Evolutionary conservation across 768 basidiomycete genomes (phyloP).

Genomic region (Trametes cinnabarina): DNA sequence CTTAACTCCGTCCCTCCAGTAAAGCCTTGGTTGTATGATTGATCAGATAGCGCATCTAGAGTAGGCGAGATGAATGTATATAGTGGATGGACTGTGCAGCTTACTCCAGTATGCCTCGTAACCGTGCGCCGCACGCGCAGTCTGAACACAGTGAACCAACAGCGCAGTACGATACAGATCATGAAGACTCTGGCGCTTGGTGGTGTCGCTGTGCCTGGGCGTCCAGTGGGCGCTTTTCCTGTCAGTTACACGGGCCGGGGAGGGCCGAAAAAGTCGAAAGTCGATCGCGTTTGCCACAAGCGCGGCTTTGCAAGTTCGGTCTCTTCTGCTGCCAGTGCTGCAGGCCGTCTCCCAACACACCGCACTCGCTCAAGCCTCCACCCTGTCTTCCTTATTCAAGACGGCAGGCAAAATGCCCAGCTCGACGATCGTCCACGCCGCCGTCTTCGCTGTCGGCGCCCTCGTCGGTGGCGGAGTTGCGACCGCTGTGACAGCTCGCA

Average conservation of each 20-base stretch:
- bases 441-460: slow-evolving; percentile 81
- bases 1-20: neutral
- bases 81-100: slow-evolving; percentile 20
- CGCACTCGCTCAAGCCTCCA: too few relatives aligned
- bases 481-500: slow-evolving; percentile 42
- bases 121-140: too few relatives aligned
- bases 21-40: slow-evolving; percentile 27
- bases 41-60: slow-evolving; percentile 21
- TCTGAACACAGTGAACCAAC: too few relatives aligned
- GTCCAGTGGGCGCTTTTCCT: neutral
- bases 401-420: slow-evolving; percentile 38
- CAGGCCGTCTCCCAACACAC: too few relatives aligned
- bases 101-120: neutral
- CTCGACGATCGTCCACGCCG: slow-evolving; percentile 54
- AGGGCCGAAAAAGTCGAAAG: neutral
- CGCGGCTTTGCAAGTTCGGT: too few relatives aligned
- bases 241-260: neutral
- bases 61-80: slow-evolving; percentile 22
- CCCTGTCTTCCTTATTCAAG: too few relatives aligned
- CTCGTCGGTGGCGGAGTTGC: slow-evolving; percentile 76
- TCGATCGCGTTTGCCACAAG: neutral
- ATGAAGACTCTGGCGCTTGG: too few relatives aligned
- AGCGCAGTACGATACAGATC: too few relatives aligned
- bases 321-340: neutral
- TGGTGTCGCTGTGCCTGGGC: too few relatives aligned